Percentiles rank a stretch among this genome's conserved stretches.
phyloP scores from a whole-genome alignment of 2,329 filamentous ascomycete genomes.

The Pseudopyricularia javanii region DNA sequence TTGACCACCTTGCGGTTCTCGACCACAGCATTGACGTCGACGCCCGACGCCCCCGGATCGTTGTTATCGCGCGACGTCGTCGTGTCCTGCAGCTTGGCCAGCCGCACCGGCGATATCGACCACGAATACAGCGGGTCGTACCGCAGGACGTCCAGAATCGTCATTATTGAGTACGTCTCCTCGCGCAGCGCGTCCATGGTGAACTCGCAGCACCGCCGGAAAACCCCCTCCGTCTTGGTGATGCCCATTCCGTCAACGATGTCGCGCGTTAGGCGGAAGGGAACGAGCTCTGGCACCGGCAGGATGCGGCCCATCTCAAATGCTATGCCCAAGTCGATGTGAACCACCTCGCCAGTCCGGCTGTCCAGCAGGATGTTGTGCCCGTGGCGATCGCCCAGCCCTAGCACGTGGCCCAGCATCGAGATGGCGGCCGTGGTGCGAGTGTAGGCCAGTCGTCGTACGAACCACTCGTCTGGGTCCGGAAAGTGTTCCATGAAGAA shows the following conservation, averaged over 20 bases:
- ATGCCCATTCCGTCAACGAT: slow-evolving; percentile 96
- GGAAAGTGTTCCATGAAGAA: slow-evolving; percentile 95
- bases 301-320: slow-evolving; percentile 96
- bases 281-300: slow-evolving; percentile 88
- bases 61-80: slow-evolving; percentile 42
- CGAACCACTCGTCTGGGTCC: slow-evolving; percentile 94
- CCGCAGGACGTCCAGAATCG: slow-evolving; percentile 90
- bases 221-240: slow-evolving; percentile 89
- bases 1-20: slow-evolving; percentile 35
- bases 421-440: slow-evolving; percentile 89
- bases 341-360: slow-evolving; percentile 82
- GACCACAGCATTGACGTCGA: slow-evolving; percentile 18
- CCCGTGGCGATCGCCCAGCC: slow-evolving; percentile 85
- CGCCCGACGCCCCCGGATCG: slow-evolving; percentile 24
- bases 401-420: slow-evolving; percentile 85
- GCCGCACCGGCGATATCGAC: slow-evolving; percentile 65
- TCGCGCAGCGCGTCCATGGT: slow-evolving; percentile 90
- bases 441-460: slow-evolving; percentile 78
- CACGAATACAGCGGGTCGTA: slow-evolving; percentile 96
- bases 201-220: slow-evolving; percentile 96
- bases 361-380: slow-evolving; percentile 94
- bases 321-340: slow-evolving; percentile 92
- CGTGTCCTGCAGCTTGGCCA: slow-evolving; percentile 53
- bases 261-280: slow-evolving; percentile 87
- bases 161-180: slow-evolving; percentile 96